Evolutionary conservation across 2,329 filamentous ascomycete genomes (phyloP).

Genomic region (Escovopsis sp.): DNA sequence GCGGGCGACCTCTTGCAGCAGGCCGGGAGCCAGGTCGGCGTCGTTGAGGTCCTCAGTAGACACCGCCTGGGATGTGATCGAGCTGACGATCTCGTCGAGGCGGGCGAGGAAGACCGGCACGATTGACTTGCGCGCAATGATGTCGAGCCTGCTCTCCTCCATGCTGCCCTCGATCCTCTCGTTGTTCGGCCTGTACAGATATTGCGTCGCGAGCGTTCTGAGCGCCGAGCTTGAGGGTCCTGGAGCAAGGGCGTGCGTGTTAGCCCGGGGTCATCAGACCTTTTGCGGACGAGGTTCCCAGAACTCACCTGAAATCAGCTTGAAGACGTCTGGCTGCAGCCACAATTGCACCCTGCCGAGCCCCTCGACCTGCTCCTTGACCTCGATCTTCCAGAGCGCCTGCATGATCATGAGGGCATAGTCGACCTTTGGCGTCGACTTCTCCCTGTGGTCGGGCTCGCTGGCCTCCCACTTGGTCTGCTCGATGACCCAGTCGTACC

Average conservation of each 20-base stretch:
- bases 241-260: slow-evolving; percentile 1
- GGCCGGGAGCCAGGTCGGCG: slow-evolving; percentile 6
- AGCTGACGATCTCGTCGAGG: slow-evolving; percentile 16
- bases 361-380: slow-evolving; percentile 28
- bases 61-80: slow-evolving; percentile 13
- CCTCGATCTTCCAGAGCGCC: slow-evolving; percentile 34
- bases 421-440: slow-evolving; percentile 23
- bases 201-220: slow-evolving; percentile 14
- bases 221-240: slow-evolving; percentile 12
- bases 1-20: slow-evolving; percentile 16
- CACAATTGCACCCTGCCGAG: slow-evolving; percentile 26
- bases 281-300: too few relatives aligned
- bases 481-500: slow-evolving; percentile 28
- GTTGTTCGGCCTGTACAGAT: slow-evolving; percentile 17
- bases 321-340: slow-evolving; percentile 26
- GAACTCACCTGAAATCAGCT: slow-evolving; percentile 30
- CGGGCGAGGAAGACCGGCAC: slow-evolving; percentile 21
- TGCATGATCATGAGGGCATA: slow-evolving; percentile 30
- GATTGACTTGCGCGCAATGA: slow-evolving; percentile 16
- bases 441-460: slow-evolving; percentile 5
- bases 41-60: slow-evolving; percentile 11
- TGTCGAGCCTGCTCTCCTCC: slow-evolving; percentile 13
- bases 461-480: slow-evolving; percentile 29
- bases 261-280: neutral
- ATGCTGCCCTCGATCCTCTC: slow-evolving; percentile 15